Percentiles rank a stretch among this genome's conserved stretches.
phyloP scores from a whole-genome alignment of 2,329 filamentous ascomycete genomes.

The Colletotrichum sp. region DNA sequence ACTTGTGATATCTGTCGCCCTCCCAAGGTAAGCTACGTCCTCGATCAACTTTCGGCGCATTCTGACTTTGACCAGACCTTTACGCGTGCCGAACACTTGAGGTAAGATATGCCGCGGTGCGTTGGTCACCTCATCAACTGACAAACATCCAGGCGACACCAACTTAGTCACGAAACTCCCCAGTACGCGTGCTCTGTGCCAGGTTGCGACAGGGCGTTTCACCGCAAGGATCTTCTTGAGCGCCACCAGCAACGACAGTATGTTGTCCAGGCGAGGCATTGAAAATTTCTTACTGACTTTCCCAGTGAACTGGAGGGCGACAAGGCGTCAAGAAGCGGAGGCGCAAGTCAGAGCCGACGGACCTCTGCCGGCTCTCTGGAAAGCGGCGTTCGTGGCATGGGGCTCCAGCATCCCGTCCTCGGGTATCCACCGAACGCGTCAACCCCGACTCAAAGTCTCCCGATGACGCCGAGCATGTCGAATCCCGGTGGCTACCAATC shows the following conservation, averaged over 20 bases:
- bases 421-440: slow-evolving; percentile 13
- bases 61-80: slow-evolving; percentile 52
- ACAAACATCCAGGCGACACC: slow-evolving; percentile 56
- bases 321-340: slow-evolving; percentile 8
- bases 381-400: background rate
- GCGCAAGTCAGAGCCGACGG: slow-evolving; percentile 9
- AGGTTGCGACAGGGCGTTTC: slow-evolving; percentile 62
- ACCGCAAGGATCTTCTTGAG: slow-evolving; percentile 64
- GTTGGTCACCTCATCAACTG: background rate
- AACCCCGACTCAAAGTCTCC: slow-evolving; percentile 1
- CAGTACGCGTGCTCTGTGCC: slow-evolving; percentile 55
- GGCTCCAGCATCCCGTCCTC: slow-evolving; percentile 8
- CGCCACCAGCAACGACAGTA: slow-evolving; percentile 61
- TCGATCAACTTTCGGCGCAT: background rate
- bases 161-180: slow-evolving; percentile 63
- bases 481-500: slow-evolving; percentile 3
- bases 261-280: slow-evolving; percentile 26
- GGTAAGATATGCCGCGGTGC: slow-evolving; percentile 40
- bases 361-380: slow-evolving; percentile 22
- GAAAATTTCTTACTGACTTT: background rate
- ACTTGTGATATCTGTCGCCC: slow-evolving; percentile 57
- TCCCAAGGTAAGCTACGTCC: slow-evolving; percentile 47
- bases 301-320: slow-evolving; percentile 22
- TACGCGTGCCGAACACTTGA: slow-evolving; percentile 66
- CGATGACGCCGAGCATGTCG: slow-evolving; percentile 20